Conservation (phyloP, 2,329 filamentous ascomycete genomes). For the Talaromyces sp. region DNA sequence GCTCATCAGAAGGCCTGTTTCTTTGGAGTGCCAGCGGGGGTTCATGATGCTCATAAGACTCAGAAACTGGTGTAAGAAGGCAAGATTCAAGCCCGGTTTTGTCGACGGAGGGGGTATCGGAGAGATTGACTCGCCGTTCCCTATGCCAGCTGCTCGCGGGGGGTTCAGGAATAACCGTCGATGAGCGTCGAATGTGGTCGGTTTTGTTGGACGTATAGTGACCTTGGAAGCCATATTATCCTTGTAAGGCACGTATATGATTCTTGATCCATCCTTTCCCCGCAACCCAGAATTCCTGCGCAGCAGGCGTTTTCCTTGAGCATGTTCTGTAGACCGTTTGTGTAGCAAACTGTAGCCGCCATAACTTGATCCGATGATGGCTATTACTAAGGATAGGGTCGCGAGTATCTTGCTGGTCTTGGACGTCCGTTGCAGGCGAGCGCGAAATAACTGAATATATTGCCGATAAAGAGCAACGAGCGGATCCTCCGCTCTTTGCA, state of each 20-base stretch:
- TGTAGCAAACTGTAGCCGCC: conserved; percentile 75
- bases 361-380: conserved; percentile 73
- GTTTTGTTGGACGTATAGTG: conserved; percentile 82
- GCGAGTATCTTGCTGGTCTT: conserved; percentile 68
- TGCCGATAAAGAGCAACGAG: conserved; percentile 55
- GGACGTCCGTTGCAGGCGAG: conserved; percentile 58
- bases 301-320: conserved; percentile 74
- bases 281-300: conserved; percentile 87
- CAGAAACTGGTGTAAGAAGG: conserved; percentile 93
- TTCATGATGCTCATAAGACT: conserved; percentile 98
- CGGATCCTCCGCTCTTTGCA: conserved; percentile 63
- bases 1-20: conserved; percentile 81
- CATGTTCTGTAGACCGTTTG: conserved; percentile 67
- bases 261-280: conserved; percentile 90
- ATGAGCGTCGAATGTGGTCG: conserved; percentile 93
- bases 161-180: conserved; percentile 88
- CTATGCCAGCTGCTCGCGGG: conserved; percentile 72
- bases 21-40: conserved; percentile 90
- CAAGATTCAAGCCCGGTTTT: conserved; percentile 89
- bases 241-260: conserved; percentile 92
- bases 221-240: conserved; percentile 73
- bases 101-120: conserved; percentile 81
- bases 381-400: conserved; percentile 67
- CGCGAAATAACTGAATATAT: conserved; percentile 47
- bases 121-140: conserved; percentile 54